These are phyloP conservation scores for Trichoderma sp. DNA, from an alignment of 2,329 filamentous ascomycete species.

Conservation along the genomic window DNA sequence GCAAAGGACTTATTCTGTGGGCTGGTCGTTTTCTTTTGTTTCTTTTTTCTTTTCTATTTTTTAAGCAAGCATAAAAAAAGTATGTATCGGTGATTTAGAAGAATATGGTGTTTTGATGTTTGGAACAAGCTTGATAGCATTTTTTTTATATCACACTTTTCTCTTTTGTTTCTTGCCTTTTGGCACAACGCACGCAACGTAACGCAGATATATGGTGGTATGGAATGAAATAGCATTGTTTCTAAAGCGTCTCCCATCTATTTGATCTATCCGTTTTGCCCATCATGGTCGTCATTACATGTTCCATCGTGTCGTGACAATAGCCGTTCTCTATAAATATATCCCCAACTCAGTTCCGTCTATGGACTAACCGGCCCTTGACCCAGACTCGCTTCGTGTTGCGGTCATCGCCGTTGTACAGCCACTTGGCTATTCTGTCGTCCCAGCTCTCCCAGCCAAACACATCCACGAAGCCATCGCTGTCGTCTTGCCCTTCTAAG, in stretches of 20 bases:
- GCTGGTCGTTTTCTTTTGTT: neutral
- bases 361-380: conserved; percentile 76
- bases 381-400: conserved; percentile 93
- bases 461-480: conserved; percentile 72
- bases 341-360: neutral
- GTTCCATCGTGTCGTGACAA: neutral
- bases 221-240: neutral
- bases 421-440: conserved; percentile 87
- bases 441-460: conserved; percentile 93
- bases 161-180: neutral
- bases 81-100: neutral
- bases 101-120: neutral
- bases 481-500: conserved; percentile 30
- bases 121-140: neutral
- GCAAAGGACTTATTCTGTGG: neutral
- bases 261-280: neutral
- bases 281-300: neutral
- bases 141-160: neutral
- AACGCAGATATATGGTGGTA: neutral
- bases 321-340: neutral
- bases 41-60: neutral
- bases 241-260: neutral
- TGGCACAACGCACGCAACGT: neutral
- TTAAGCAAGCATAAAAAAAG: neutral
- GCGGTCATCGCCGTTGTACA: conserved; percentile 89